Conservation (phyloP, 2,329 filamentous ascomycete species). For the Alternaria gansuensis region DNA sequence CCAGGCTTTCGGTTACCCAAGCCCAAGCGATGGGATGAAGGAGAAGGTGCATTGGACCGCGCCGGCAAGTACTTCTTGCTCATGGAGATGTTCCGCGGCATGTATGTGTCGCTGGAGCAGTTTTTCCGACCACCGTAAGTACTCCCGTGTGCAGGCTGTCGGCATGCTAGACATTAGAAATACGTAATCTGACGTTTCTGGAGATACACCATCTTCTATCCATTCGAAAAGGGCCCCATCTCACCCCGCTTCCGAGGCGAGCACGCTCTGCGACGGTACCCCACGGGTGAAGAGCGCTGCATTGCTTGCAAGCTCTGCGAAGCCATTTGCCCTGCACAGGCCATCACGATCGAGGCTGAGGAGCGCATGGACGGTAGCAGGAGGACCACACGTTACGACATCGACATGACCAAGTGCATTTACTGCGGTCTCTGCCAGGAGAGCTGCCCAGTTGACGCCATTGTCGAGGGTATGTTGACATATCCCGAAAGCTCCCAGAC, state of each 20-base stretch:
- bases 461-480: conserved; percentile 70
- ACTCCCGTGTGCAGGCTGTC: conserved; percentile 26
- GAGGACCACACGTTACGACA: conserved; percentile 96
- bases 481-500: background rate
- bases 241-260: conserved; percentile 98
- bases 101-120: conserved; percentile 98
- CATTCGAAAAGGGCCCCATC: conserved; percentile 98
- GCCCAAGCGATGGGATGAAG: conserved; percentile 80
- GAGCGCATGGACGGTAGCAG: conserved; percentile 95
- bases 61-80: conserved; percentile 94
- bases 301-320: conserved; percentile 99
- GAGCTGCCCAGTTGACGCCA: conserved; percentile 97
- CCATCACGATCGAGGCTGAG: conserved; percentile 98
- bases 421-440: conserved; percentile 99
- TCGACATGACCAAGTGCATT: conserved; percentile 99
- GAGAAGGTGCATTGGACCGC: conserved; percentile 80
- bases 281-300: conserved; percentile 96
- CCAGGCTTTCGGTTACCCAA: conserved; percentile 80
- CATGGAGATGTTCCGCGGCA: conserved; percentile 94
- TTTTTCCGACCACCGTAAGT: conserved; percentile 98
- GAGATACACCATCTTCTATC: conserved; percentile 98
- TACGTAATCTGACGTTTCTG: conserved; percentile 37
- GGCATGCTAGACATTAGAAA: conserved; percentile 11
- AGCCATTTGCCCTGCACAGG: conserved; percentile 96
- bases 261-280: conserved; percentile 94